Base-by-base conservation (phyloP, 805 yeast species). In the Pichia rugopelliculosa region DNA sequence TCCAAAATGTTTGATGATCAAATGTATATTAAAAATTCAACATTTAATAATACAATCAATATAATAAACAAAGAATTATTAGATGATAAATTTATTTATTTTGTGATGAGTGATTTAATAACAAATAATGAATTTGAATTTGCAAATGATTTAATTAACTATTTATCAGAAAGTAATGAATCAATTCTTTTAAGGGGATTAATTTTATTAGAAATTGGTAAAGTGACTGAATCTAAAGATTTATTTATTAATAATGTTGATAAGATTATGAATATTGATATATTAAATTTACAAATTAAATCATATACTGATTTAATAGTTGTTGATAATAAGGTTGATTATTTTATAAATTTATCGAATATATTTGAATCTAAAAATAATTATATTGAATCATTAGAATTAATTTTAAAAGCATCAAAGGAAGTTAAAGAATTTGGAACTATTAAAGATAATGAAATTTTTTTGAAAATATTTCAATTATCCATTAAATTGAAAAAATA, bases 271-370 rank as follows among this genome's bases (percentile, higher is more conserved):
- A 17, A 18, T 30, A 15, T n/a, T 30, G 18, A 30, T 30, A 11
- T n/a, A 15, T 30, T 18, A 8, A 30, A 30, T 15, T 30, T 30
- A n/a, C n/a, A 38, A 23, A n/a, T 38, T 23, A 13, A 23, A 3
- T n/a, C 9, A 10, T n/a, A 38, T 9, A 6, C 36, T 7, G 30
- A 34, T 17, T 10, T 56, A 18, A 51, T 59, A 9, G 52, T 69
- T 20, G 62, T 66, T 39, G 59, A 64, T 8, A 61, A 70, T 6
- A 48, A 64, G 33, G 56, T 66, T 15, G 66, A 62, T 41, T 74
- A 67, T 51, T 71, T 64, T 53, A 60, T 64, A 41, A 70, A 68
- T 34, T 51, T 72, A 34, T 57, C 76, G 10, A 55, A 61, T 5
- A 34, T 73, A 39, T 73, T 72, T 53, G 60, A 65, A 38, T 57